Percentiles rank a stretch among this genome's conserved stretches.
Conservation (phyloP, 345 rosid species). For the Boechera stricta region DNA sequence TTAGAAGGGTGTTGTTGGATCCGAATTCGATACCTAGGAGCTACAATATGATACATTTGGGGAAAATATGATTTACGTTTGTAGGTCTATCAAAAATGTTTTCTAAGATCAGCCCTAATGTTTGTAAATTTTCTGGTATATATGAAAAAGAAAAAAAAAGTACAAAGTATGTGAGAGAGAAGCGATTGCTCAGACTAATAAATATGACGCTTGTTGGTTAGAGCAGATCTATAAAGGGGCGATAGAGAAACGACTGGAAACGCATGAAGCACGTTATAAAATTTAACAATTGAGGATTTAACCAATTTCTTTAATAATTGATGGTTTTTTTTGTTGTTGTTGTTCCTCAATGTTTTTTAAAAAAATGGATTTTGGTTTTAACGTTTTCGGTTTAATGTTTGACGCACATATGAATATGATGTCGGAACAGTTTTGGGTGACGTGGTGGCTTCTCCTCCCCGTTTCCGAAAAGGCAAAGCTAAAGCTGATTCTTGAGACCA, state of each 20-base stretch:
- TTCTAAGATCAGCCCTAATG: no score
- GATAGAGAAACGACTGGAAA: slow-evolving; percentile 35
- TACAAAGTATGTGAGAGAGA: slow-evolving; percentile 16
- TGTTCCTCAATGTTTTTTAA: not conserved
- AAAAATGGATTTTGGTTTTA: not conserved
- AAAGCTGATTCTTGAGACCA: not conserved
- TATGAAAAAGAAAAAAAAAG: no score
- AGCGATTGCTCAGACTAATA: slow-evolving; percentile 11
- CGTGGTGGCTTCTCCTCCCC: slow-evolving; percentile 39
- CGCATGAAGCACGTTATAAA: slow-evolving; percentile 44
- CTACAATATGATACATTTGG: no score
- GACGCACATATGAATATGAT: slow-evolving; percentile 13
- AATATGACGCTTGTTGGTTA: slow-evolving; percentile 27
- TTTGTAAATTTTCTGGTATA: no score
- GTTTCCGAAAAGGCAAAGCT: slow-evolving; percentile 7
- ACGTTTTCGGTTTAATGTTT: slow-evolving; percentile 29
- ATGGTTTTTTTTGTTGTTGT: not conserved
- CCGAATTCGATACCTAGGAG: not conserved
- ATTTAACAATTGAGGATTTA: slow-evolving; percentile 29
- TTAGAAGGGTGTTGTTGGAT: not conserved
- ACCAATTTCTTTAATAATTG: slow-evolving; percentile 18
- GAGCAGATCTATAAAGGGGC: slow-evolving; percentile 6
- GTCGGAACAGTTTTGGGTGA: slow-evolving; percentile 32
- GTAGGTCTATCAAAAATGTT: no score
- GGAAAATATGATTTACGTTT: not conserved